Conservation (phyloP, 495 filamentous ascomycete genomes). For the Daldinia decipiens region DNA sequence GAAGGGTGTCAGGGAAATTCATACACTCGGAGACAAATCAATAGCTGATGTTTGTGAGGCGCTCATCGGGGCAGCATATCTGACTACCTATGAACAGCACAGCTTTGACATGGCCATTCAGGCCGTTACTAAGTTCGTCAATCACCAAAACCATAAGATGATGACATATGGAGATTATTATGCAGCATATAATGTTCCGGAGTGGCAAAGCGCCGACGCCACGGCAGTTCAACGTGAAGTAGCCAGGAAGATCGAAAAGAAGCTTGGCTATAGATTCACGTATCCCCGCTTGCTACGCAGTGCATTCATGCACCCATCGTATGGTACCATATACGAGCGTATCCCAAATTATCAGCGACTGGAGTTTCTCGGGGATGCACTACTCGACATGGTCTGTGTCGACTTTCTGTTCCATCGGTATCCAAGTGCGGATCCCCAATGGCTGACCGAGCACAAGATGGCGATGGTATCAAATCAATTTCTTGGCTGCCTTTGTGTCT, state of each 20-base stretch:
- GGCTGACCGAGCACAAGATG: conserved; percentile 99
- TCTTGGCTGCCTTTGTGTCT: conserved; percentile 80
- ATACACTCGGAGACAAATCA: conserved; percentile 84
- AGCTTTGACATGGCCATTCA: conserved; percentile 83
- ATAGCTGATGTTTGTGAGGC: conserved; percentile 98
- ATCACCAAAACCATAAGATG: conserved; percentile 72
- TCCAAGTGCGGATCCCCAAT: conserved; percentile 87
- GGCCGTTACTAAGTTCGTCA: conserved; percentile 82
- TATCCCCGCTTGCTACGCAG: conserved; percentile 81
- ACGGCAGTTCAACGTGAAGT: conserved; percentile 74
- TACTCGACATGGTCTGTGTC: conserved; percentile 89
- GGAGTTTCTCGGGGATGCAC: conserved; percentile 91
- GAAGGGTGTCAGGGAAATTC: conserved; percentile 58
- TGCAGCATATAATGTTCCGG: conserved; percentile 73
- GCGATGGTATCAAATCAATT: conserved; percentile 99
- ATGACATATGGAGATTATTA: conserved; percentile 76
- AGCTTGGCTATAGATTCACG: conserved; percentile 82
- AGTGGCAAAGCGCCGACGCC: conserved; percentile 70
- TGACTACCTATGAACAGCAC: conserved; percentile 66
- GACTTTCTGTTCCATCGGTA: conserved; percentile 80
- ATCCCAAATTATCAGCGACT: conserved; percentile 92
- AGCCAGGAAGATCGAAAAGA: conserved; percentile 68
- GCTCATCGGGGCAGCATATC: conserved; percentile 86
- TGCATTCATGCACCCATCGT: conserved; percentile 90
- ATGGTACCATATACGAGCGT: conserved; percentile 71